Base-by-base conservation (phyloP, 257 asterid genomes). In the Solanum chiquidenum region DNA sequence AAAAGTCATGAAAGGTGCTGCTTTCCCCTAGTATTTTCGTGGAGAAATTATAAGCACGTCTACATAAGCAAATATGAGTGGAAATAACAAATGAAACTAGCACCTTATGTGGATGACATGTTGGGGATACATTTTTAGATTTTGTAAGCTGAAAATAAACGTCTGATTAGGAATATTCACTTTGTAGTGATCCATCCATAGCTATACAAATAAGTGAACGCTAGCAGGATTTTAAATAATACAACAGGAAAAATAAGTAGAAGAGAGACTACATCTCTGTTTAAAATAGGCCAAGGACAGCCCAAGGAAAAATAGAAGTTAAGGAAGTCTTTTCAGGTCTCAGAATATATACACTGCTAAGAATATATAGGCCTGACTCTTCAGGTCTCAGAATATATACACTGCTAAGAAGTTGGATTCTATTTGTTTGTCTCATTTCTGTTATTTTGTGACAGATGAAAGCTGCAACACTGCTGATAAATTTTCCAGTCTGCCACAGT, bases 1-100 rank as follows among this genome's bases (percentile, higher is more conserved):
- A 55, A 93, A 92, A 92, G 62, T 89, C 89, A 91, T 92, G 42
- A 86, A 86, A 94, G 98, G 99, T 96, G 93, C 89, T 84, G 66
- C 49, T 84, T 75, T 72, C 77, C 79, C 64, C 75, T 46, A 25
- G 77, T 80, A 29, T 31, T 82, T 35, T 49, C 49, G 69, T 82
- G 86, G 49, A 82, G 66, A 82, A 16, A 49, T 82, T 82, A 82
- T 16, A 82, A 49, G 86, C 29, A 46, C 40, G 37, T 49, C 18
- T 37, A 49, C 86, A 29, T 46, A 29, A 18, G 69, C 29, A 82
- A 82, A 49, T 49, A 49, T 49, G 27, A 3, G 42, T 82, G 27
- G 86, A 82, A 46, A 49, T 49, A 49, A 49, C 20, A 49, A 49
- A 49, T 20, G 20, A 13, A 44, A 44, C 27, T 82, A 82, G 69